These are phyloP conservation scores for Botrytis fabae DNA, from an alignment of 2,329 filamentous ascomycete species.

Conservation along the genomic window DNA sequence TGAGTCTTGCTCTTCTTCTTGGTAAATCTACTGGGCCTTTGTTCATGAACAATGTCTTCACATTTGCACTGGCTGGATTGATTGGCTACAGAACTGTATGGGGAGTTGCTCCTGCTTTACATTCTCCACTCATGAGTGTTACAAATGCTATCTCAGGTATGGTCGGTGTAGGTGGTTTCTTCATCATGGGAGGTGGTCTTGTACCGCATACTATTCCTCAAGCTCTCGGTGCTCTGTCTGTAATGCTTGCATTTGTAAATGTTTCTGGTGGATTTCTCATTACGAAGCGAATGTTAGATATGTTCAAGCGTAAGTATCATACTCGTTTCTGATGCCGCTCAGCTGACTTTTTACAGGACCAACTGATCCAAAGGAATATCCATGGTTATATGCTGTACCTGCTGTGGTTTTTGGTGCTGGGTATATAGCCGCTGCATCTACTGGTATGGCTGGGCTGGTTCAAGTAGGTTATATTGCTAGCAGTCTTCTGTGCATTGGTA, in stretches of 20 bases:
- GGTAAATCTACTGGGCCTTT: constrained; percentile 79
- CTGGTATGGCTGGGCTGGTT: constrained; percentile 79
- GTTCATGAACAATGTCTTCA: constrained; percentile 88
- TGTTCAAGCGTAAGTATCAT: constrained; percentile 67
- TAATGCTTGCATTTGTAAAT: constrained; percentile 84
- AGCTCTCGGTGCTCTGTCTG: constrained; percentile 73
- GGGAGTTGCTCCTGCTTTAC: constrained; percentile 80
- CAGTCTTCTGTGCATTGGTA: constrained; percentile 75
- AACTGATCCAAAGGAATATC: constrained; percentile 84
- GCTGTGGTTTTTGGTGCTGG: constrained; percentile 77
- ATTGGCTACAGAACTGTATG: constrained; percentile 88
- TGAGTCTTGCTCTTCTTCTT: constrained; percentile 72
- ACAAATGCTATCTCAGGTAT: constrained; percentile 83
- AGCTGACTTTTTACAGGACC: constrained; percentile 50
- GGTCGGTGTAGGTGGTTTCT: constrained; percentile 86
- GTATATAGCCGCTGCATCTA: constrained; percentile 75
- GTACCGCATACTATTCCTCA: constrained; percentile 78
- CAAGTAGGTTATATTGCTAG: constrained; percentile 87
- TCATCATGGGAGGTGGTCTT: constrained; percentile 82
- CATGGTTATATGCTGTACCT: constrained; percentile 81
- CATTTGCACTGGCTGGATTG: constrained; percentile 78
- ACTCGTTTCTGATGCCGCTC: not conserved
- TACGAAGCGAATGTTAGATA: constrained; percentile 90
- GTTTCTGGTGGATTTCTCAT: constrained; percentile 88
- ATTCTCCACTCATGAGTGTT: constrained; percentile 88